phyloP scores from a whole-genome alignment of 352 stramenopile species.

The Globisporangium parvum region DNA sequence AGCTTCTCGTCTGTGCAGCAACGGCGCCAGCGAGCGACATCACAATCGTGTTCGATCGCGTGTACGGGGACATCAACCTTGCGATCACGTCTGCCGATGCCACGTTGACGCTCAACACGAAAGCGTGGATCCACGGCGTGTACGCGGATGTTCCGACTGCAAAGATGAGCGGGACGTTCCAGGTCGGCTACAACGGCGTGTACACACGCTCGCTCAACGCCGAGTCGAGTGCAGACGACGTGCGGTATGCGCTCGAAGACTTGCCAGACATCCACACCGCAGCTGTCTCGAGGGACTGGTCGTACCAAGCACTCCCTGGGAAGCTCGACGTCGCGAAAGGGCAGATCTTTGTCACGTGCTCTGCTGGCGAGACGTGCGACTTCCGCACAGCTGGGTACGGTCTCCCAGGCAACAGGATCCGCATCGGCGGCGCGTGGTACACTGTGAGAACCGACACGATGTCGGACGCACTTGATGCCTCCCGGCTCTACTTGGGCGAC shows the following conservation, averaged over 20 bases:
- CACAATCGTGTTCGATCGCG: slow-evolving; percentile 55
- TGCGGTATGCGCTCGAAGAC: slow-evolving; percentile 65
- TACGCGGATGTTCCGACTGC: slow-evolving; percentile 36
- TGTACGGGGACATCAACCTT: slow-evolving; percentile 47
- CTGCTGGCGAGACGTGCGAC: slow-evolving; percentile 33
- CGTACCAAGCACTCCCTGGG: slow-evolving; percentile 34
- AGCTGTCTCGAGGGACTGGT: slow-evolving; percentile 36
- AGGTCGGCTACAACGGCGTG: slow-evolving; percentile 54
- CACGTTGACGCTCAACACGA: slow-evolving; percentile 19
- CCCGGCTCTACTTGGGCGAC: slow-evolving; percentile 57
- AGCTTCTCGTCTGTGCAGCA: slow-evolving; percentile 35
- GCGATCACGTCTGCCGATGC: slow-evolving; percentile 15
- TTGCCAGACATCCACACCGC: slow-evolving; percentile 49
- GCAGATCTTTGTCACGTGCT: slow-evolving; percentile 57
- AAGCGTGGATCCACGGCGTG: slow-evolving; percentile 46
- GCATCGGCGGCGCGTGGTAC: slow-evolving; percentile 65
- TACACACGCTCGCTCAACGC: slow-evolving; percentile 65
- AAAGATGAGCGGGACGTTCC: slow-evolving; percentile 77
- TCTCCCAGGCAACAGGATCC: slow-evolving; percentile 47
- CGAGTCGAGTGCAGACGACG: slow-evolving; percentile 52
- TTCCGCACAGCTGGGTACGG: slow-evolving; percentile 51
- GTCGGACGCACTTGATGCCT: slow-evolving; percentile 31
- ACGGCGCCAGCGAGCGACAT: slow-evolving; percentile 20
- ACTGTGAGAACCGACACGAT: slow-evolving; percentile 40
- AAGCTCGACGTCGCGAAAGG: slow-evolving; percentile 54